Conservation (phyloP, 192 early-diverging fungal genomes). For the Backusella macrospora region DNA sequence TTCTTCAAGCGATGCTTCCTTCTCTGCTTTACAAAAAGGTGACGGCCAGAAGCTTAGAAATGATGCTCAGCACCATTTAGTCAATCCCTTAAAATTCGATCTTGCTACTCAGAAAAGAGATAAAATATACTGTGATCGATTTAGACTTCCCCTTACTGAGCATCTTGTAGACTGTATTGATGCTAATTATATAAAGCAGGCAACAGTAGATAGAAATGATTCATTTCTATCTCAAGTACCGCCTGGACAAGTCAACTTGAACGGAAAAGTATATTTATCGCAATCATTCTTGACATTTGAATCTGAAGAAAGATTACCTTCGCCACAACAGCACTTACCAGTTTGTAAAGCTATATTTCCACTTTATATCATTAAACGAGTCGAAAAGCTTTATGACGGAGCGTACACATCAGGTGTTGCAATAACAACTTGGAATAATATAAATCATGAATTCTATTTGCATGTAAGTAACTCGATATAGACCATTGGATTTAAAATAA, state of each 20-base stretch:
- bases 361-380: conserved; percentile 87
- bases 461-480: conserved; percentile 16
- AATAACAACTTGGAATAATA: conserved; percentile 91
- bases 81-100: conserved; percentile 57
- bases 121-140: conserved; percentile 70
- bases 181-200: conserved; percentile 22
- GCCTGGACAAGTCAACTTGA: conserved; percentile 7
- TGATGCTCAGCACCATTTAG: conserved; percentile 34
- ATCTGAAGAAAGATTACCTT: conserved; percentile 63
- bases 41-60: neutral
- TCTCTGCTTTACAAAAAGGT: neutral
- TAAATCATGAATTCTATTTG: conserved; percentile 84
- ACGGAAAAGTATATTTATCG: conserved; percentile 84
- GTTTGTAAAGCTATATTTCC: conserved; percentile 82
- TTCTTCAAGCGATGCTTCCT: conserved; percentile 28
- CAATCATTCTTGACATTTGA: conserved; percentile 86
- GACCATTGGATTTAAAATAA: neutral
- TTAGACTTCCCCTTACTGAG: conserved; percentile 80
- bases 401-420: conserved; percentile 70
- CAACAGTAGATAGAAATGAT: neutral
- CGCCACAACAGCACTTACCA: conserved; percentile 35
- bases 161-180: conserved; percentile 67
- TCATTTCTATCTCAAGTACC: neutral
- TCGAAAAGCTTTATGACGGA: conserved; percentile 81
- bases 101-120: conserved; percentile 81